These are phyloP conservation scores for Aeminium ludgeri DNA, from an alignment of 495 filamentous ascomycete species.

Conservation along the genomic window DNA sequence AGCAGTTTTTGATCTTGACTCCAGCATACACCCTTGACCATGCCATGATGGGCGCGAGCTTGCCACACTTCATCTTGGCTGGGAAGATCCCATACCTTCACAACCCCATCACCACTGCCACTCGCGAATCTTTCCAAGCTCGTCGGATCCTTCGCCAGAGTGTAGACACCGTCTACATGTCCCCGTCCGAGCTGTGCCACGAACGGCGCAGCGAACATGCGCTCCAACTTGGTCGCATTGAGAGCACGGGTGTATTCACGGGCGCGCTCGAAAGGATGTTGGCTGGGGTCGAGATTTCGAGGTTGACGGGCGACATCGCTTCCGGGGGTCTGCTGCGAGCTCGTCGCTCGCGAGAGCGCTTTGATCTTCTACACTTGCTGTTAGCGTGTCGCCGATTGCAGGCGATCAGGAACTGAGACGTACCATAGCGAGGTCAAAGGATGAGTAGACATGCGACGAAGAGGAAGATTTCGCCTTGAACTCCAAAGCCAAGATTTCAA, in stretches of 20 bases:
- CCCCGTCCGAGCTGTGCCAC: conserved; percentile 72
- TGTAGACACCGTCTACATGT: conserved; percentile 77
- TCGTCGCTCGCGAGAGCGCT: conserved; percentile 62
- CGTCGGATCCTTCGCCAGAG: conserved; percentile 27
- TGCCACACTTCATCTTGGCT: conserved; percentile 66
- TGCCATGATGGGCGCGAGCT: conserved; percentile 64
- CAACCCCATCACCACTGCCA: conserved; percentile 42
- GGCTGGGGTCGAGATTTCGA: conserved; percentile 78
- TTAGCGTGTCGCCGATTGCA: too few species aligned
- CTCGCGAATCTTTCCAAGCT: conserved; percentile 25
- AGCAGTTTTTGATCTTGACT: conserved; percentile 68
- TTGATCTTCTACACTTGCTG: conserved; percentile 54
- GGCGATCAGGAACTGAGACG: too few species aligned
- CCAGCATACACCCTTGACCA: conserved; percentile 85
- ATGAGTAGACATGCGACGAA: too few species aligned
- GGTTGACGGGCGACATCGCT: conserved; percentile 53
- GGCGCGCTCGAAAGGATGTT: conserved; percentile 89
- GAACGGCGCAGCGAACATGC: conserved; percentile 92
- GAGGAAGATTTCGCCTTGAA: too few species aligned
- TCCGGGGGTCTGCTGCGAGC: conserved; percentile 65
- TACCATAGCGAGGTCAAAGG: too few species aligned
- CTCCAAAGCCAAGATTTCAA: too few species aligned
- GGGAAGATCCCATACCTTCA: conserved; percentile 87
- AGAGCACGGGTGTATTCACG: conserved; percentile 79
- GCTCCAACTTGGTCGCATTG: conserved; percentile 85